Base-by-base conservation (phyloP, 169 alveolate genomes). In the Eimeria acervulina region DNA sequence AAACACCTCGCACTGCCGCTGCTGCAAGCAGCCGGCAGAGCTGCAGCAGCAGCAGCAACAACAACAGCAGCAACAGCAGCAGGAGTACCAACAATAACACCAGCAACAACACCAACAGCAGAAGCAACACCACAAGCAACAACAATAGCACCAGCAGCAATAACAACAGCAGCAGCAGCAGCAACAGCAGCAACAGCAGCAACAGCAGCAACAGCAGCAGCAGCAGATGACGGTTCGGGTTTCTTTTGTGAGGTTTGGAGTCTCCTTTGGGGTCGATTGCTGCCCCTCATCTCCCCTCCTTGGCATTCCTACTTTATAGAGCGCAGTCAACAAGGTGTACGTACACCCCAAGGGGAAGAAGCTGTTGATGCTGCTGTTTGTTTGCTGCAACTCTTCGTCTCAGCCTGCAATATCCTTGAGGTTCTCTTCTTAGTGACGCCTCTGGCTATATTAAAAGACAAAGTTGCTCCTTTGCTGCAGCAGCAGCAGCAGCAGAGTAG, bases 1-100 rank as follows among this genome's bases (percentile, higher is more conserved):
- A 52, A 47, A 52, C 61, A 31, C 40, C 21, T 81, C 19, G 90
- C 40, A 3, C 23, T 47, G 51, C 90, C 90, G 42, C 90, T 81
- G 63, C 90, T 81, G 47, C 61, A 12, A 1, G 44, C 90, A 17
- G 63, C 90, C n/a, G 70, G 90, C 40, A 81, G 72, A 10, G 23
- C 21, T n/a, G 68, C 72, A 2, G 90, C 90, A 51, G 70, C 90
- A 51, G 90, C 40, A 51, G 90, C 90, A n/a, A 28, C 90, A 47
- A 10, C 89, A 78, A 51, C 81, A 70, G 52, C 66, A 47, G 89
- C 89, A 78, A 38, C 89, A 78, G 87, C 55, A 76, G 87, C 87
- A 36, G 59, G 61, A 76, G 26, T 31, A 36, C 26, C 78, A 28
- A 40, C 78, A 28, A 10, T 36, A 42, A 47, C 89, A 78, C 21